Evolutionary conservation across 2,329 filamentous ascomycete genomes (phyloP), one percentile per base, ranked within the genome.

Genomic region (Pyrenophora tritici-repentis): DNA sequence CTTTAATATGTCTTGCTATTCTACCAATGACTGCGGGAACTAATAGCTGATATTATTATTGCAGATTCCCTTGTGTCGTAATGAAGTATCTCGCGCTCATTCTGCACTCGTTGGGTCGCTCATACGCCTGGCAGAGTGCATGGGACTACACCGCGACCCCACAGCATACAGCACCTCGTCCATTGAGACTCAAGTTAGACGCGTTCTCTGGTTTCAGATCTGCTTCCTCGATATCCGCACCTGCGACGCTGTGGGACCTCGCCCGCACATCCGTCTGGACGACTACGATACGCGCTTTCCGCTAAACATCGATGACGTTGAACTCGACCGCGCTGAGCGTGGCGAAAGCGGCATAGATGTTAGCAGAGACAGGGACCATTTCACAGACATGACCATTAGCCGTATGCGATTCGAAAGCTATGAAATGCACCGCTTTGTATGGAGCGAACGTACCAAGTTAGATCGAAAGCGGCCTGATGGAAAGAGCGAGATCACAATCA

Each of bases 201-300:
- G 88, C 4, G 75, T 91, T 33, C 79, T 91, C 29, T 91, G 88
- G 89, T 86, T 90, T 66, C 88, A 91, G 62, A 78, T 92, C 16
- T 90, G 87, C 70, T 89, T 89, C 67, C 78, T 92, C 7, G 89
- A 91, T 66, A 82, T 90, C 49, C 80, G 87, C 33, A 90, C 88
- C 0, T 89, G 85, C 63, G 88, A 91, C 71, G 83, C 86, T 1
- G 88, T 89, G 55, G 89, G 88, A 0, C 88, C 88, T 7, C 80
- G 85, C 18, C 86, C 87, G 0, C 81, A 84, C 44, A 90, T 91
- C 46, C 82, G 86, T n/a, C 78, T 81, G 33, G 87, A 89, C 17
- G 88, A 91, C 62, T 91, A 87, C 68, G 87, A 90, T 61, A 90
- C 88, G 0, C 84, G 82, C 53, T 79, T 90, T 20, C 89, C 89